These are phyloP conservation scores for Termitomyces sp. DNA, from an alignment of 768 basidiomycete genomes.

Conservation along the genomic window DNA sequence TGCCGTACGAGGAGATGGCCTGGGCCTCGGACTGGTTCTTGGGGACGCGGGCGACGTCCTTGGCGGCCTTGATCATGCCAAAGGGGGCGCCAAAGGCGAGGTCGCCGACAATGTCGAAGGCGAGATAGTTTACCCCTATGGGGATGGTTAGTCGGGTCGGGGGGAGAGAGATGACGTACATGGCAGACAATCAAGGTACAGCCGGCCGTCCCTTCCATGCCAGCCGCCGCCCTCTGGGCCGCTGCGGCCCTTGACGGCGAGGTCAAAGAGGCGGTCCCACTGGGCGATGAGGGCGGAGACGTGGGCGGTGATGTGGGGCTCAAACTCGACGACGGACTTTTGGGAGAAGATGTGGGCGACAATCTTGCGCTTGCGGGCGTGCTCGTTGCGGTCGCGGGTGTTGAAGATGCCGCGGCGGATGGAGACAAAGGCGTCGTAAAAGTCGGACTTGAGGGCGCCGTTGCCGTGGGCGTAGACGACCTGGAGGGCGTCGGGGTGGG, in stretches of 20 bases:
- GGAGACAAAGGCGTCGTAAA: conserved; percentile 77
- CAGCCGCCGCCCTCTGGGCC: conserved; percentile 64
- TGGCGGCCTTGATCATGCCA: conserved; percentile 76
- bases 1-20: conserved; percentile 54
- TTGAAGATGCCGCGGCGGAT: conserved; percentile 73
- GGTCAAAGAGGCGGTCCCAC: conserved; percentile 68
- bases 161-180: conserved; percentile 36
- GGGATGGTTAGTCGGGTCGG: background rate
- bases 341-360: conserved; percentile 81
- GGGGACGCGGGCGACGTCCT: conserved; percentile 69
- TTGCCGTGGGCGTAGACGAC: conserved; percentile 79
- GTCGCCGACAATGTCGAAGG: conserved; percentile 77
- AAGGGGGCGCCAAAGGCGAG: conserved; percentile 86
- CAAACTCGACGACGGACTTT: conserved; percentile 83
- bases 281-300: conserved; percentile 57
- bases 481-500: conserved; percentile 71
- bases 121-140: conserved; percentile 48
- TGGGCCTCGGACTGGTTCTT: conserved; percentile 41
- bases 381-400: conserved; percentile 70
- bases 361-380: conserved; percentile 89
- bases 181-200: conserved; percentile 73
- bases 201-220: conserved; percentile 52
- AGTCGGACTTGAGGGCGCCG: conserved; percentile 75
- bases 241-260: conserved; percentile 47
- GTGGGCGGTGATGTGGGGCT: conserved; percentile 66